Percentiles rank a stretch among this genome's conserved stretches.
Conservation (phyloP, 2,329 filamentous ascomycete genomes). For the Arthrobotrys sphaeroides region DNA sequence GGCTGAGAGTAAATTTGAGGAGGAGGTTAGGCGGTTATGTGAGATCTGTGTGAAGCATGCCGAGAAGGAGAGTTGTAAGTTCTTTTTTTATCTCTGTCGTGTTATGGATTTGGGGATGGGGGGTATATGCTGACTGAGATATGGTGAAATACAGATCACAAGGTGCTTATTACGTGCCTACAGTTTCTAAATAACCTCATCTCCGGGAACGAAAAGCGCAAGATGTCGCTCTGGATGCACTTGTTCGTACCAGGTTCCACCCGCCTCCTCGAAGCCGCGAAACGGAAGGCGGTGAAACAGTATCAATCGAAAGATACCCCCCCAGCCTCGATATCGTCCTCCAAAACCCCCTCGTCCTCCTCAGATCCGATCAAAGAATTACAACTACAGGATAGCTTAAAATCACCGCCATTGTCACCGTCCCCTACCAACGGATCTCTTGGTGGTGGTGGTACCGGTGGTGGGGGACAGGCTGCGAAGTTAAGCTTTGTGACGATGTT, state of each 20-base stretch:
- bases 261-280: conserved; percentile 50
- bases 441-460: not conserved
- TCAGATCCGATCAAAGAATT: conserved; percentile 32
- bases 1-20: conserved; percentile 58
- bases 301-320: conserved; percentile 24
- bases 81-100: not conserved
- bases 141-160: conserved; percentile 56
- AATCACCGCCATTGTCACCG: conserved; percentile 6
- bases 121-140: not conserved
- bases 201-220: conserved; percentile 58
- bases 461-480: conserved; percentile 30
- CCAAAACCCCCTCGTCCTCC: not conserved
- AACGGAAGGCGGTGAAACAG: conserved; percentile 49
- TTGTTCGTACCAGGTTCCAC: conserved; percentile 56
- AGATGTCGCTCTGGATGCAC: conserved; percentile 58
- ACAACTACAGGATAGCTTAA: conserved; percentile 27
- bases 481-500: conserved; percentile 58
- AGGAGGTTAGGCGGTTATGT: conserved; percentile 57
- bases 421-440: not conserved
- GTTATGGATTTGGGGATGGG: not conserved
- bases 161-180: conserved; percentile 57
- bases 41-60: conserved; percentile 58
- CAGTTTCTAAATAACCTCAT: conserved; percentile 59
- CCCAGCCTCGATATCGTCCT: not conserved
- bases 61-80: conserved; percentile 52